Base-by-base conservation (phyloP, 2,329 filamentous ascomycete genomes). In the Arthrinium puccinioides region DNA sequence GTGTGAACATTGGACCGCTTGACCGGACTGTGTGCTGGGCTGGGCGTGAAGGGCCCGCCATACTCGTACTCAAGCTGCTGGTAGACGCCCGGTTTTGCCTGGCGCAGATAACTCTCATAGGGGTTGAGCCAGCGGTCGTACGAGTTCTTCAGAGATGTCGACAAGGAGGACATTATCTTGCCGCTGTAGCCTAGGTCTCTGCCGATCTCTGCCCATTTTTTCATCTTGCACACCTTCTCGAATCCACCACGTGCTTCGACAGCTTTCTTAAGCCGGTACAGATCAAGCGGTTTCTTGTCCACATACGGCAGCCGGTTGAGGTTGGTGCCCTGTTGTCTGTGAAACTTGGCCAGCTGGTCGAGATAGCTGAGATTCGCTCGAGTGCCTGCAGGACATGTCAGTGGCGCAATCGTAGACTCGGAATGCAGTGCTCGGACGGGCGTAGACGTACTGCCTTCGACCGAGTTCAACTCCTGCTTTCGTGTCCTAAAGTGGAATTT, bases 141-240 rank as follows among this genome's bases (percentile, higher is more conserved):
- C 0, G 92, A 97, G 60, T 98, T 98, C 60, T 97, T 98, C 28
- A 98, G 74, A 5, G 92, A 97, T 0, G 92, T 98, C 6, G 92
- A 98, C 32, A 98, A 68, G 8, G 92, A 97, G 3, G 90, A 97
- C 92, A 98, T 98, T 45, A 98, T 98, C 68, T 98, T 98, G 56
- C 92, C 92, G 56, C 90, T 97, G 63, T 98, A 98, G 38, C 92
- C 92, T 32, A 98, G 67, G 57, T 97, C 92, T 53, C 92, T 81
- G 23, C 92, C 92, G 50, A 98, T 97, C 61, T 98, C 92, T 13
- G 92, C 92, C 92, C 92, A 98, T 66, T 97, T 97, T 66, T 98
- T 98, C 39, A 83, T 74, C 62, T 95, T 96, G 72, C 92, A 98
- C 30, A 98, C 92, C 55, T 86, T 86, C 38, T 96, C 89, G 51